These are phyloP conservation scores for Globisporangium middletonii DNA, from an alignment of 352 stramenopile genomes.

Conservation along the genomic window DNA sequence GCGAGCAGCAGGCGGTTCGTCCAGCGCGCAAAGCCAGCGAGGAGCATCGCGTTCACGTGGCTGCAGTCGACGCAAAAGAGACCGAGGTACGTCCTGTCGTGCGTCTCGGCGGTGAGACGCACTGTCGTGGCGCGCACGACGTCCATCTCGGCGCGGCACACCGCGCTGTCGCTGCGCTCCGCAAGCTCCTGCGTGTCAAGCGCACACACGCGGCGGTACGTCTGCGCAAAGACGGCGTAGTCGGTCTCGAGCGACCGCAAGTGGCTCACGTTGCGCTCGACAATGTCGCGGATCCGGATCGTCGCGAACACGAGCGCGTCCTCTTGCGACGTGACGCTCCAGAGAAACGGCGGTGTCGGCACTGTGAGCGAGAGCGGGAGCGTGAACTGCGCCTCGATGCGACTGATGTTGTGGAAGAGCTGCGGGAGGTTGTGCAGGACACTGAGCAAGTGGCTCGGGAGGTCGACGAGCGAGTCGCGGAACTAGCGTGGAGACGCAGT, in stretches of 20 bases:
- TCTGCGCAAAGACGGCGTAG: conserved; percentile 31
- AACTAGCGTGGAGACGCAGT: conserved; percentile 24
- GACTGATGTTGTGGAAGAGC: conserved; percentile 56
- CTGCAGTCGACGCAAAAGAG: conserved; percentile 47
- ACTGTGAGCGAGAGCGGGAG: conserved; percentile 18
- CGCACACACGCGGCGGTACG: conserved; percentile 28
- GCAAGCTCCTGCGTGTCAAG: conserved; percentile 10
- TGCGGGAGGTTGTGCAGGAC: conserved; percentile 65
- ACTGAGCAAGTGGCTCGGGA: conserved; percentile 49
- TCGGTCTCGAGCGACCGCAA: conserved; percentile 30
- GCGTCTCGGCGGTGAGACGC: conserved; percentile 13
- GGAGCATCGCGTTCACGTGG: conserved; percentile 34
- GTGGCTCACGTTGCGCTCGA: conserved; percentile 43
- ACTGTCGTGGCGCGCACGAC: conserved; percentile 12
- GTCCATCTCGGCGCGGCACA: conserved; percentile 19
- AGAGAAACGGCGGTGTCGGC: conserved; percentile 39
- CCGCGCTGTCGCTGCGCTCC: conserved; percentile 11
- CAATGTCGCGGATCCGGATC: conserved; percentile 53
- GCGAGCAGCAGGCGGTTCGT: conserved; percentile 26
- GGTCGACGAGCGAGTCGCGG: conserved; percentile 38
- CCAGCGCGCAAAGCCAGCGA: conserved; percentile 35
- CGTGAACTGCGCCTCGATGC: conserved; percentile 64
- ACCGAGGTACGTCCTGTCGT: conserved; percentile 10
- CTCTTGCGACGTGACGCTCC: conserved; percentile 63
- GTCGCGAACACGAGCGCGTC: conserved; percentile 47